Evolutionary conservation across 116 monocot species (phyloP).

Genomic region (Phalaenopsis hybrid): DNA sequence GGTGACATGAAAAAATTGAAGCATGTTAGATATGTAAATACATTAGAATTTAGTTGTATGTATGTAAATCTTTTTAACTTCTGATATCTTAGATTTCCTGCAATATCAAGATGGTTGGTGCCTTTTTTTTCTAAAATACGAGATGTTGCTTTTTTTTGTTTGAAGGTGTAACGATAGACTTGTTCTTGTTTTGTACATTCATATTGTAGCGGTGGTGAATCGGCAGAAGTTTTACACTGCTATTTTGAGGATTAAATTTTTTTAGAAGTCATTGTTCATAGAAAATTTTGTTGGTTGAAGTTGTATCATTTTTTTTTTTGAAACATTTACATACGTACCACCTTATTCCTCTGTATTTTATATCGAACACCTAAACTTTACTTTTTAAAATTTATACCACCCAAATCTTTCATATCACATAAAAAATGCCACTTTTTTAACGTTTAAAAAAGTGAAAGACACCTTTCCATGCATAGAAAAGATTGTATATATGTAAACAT

Average conservation of each 20-base stretch:
- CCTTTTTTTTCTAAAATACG: slow-evolving; percentile 1
- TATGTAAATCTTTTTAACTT: not conserved
- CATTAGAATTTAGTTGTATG: too few relatives aligned
- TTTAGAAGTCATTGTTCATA: not conserved
- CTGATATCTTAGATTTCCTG: not conserved
- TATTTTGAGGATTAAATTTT: not conserved
- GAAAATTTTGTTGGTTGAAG: not conserved
- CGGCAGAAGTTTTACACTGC: not conserved
- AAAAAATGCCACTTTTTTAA: too few relatives aligned
- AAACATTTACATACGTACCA: too few relatives aligned
- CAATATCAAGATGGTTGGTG: not conserved
- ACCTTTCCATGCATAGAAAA: too few relatives aligned
- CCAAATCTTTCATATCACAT: too few relatives aligned
- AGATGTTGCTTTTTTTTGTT: not conserved
- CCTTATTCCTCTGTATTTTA: too few relatives aligned
- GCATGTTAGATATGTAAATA: too few relatives aligned
- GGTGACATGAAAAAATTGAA: too few relatives aligned
- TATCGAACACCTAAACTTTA: too few relatives aligned
- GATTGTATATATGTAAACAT: too few relatives aligned
- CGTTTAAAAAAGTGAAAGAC: too few relatives aligned
- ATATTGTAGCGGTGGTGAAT: not conserved
- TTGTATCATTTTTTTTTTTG: not conserved
- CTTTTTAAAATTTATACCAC: too few relatives aligned
- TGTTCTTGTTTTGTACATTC: not conserved
- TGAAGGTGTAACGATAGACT: not conserved